These are phyloP conservation scores for Manihot esculenta DNA, from an alignment of 441 rosid genomes.

Conservation along the genomic window DNA sequence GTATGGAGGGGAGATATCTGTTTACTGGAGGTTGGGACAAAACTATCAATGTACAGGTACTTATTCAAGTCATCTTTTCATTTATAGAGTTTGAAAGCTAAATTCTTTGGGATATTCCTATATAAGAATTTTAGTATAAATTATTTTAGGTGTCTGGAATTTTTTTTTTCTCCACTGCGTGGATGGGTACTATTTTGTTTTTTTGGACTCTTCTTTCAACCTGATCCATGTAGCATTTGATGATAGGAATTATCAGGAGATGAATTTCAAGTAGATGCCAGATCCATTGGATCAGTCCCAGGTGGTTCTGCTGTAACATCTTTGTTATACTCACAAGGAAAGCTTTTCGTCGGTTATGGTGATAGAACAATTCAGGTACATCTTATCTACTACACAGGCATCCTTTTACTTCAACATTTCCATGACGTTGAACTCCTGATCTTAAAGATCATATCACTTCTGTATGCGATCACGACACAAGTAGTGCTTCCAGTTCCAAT, in stretches of 20 bases:
- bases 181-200: neutral
- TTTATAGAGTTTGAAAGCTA: neutral
- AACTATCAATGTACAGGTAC: constrained; percentile 62
- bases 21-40: constrained; percentile 90
- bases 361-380: constrained; percentile 66
- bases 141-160: constrained; percentile 6
- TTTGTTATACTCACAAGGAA: constrained; percentile 68
- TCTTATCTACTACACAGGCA: neutral
- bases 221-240: constrained; percentile 6
- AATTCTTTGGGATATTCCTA: neutral
- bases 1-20: constrained; percentile 56
- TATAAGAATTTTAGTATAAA: neutral
- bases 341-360: constrained; percentile 75
- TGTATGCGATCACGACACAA: neutral
- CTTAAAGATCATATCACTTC: neutral
- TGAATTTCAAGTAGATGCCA: constrained; percentile 52
- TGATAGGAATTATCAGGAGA: constrained; percentile 73
- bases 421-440: neutral
- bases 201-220: constrained; percentile 1
- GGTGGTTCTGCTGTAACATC: constrained; percentile 65
- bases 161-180: neutral
- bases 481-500: neutral
- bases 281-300: constrained; percentile 59
- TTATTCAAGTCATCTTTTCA: constrained; percentile 4
- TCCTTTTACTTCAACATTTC: neutral